Evolutionary conservation across 495 filamentous ascomycete species (phyloP), one percentile per base, ranked within the genome.

Genomic region (Evernia prunastri): DNA sequence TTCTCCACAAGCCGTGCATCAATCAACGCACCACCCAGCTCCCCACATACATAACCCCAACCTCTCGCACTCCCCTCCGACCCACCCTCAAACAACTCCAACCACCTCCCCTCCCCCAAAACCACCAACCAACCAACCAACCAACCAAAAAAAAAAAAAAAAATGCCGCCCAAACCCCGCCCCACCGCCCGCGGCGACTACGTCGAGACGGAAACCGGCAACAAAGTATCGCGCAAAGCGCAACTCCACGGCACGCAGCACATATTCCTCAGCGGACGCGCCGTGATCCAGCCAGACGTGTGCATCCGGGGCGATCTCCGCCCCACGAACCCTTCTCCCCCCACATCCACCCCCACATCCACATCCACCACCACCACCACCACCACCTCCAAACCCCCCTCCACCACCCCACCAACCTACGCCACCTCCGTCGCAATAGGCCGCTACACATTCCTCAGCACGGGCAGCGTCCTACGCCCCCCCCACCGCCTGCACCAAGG

Each of bases 251-350:
- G 94, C 71, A 96, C 92, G 33, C 91, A 93, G 64, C 93, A 97
- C 78, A 96, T 98, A 74, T 96, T 96, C 76, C 90, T 98, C 18
- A 93, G 90, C 68, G 94, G 94, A 63, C 95, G 93, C 76, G 94
- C 91, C 13, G 89, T 97, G 68, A 95, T 98, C 72, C 87, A 91
- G 77, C 86, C 90, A 61, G 89, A 95, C 70, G 92, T 88, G 67
- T 89, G 90, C 70, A 92, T 98, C 71, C 88, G 94, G 53, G 94
- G 93, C 49, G 95, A 98, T 70, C 87, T 87, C 39, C 84, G 89
- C 12, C 80, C 82, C 2, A 63, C 73, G n/a, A 43, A 75, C 20
- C 57, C 79, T 2, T 17, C 31, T 42, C 0, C 23, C 17, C 4
- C 27, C 70, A 35, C 64, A 72, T 33, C 62, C 67, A n/a, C 66